Evolutionary conservation across 208 protist species (phyloP), one percentile per base, ranked within the genome.

Genomic region (Leishmania braziliensis): DNA sequence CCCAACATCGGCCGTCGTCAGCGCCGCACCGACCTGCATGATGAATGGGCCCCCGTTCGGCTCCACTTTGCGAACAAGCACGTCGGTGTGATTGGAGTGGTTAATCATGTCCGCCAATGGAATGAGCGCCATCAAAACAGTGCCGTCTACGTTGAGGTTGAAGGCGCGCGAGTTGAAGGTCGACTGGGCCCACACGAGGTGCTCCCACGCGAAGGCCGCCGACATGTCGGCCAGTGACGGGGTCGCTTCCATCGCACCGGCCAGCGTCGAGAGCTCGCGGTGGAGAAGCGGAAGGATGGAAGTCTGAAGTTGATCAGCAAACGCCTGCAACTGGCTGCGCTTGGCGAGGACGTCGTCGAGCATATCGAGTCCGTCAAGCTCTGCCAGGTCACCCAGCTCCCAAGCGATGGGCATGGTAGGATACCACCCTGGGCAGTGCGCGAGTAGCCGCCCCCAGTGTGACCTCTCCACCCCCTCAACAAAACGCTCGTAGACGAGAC

Each of bases 31-130:
- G 29, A 94, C 86, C 77, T 93, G 84, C 91, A 97, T 91, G 2
- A 93, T 91, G 86, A 98, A 97, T 39, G 91, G 89, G 1, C 95
- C 95, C 9, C 85, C 91, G 70, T 89, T 20, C 29, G 53, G 76
- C 78, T 95, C 91, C 39, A 98, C 93, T 48, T 78, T 84, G 10
- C 95, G 95, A 33, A 92, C 78, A n/a, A 97, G 84, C 50, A 97
- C 92, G 79, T 98, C 90, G 36, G 90, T 88, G 74, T 77, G 86
- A 75, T 95, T 96, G 58, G 79, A 62, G 86, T 98, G 96, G 81
- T 98, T 98, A 53, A 98, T 91, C 93, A 97, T 97, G 81, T 98
- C 96, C 3, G 96, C 96, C 46, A 90, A 43, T 0, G 94, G 96
- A 51, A 97, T 91, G 33, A 98, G 84, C 14, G 92, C 86, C 66